phyloP scores from a whole-genome alignment of 2,329 filamentous ascomycete genomes.

The Fonsecaea multimorphosa region DNA sequence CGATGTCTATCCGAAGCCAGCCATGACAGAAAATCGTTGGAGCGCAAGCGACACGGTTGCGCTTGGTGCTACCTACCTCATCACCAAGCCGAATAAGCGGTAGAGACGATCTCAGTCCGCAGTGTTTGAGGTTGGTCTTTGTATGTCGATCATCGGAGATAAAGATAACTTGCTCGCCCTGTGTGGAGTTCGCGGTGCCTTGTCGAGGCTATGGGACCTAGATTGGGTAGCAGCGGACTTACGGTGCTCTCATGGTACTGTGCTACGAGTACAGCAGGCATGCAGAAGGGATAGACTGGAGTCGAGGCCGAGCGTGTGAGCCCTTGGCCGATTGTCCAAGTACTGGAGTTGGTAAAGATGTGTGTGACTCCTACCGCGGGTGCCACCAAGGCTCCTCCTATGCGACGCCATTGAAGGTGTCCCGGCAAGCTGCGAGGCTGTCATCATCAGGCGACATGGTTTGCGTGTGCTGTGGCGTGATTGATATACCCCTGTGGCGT shows the following conservation, averaged over 20 bases:
- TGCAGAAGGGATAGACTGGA: not conserved
- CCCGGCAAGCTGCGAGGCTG: not conserved
- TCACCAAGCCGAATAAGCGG: not conserved
- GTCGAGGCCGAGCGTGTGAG: not conserved
- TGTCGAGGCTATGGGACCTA: not conserved
- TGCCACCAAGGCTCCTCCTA: not conserved
- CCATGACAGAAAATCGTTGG: not conserved
- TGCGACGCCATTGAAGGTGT: not conserved
- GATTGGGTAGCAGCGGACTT: no score
- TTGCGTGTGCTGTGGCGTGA: constrained; percentile 2
- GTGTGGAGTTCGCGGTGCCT: not conserved
- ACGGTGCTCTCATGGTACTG: not conserved
- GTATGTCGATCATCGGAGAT: not conserved
- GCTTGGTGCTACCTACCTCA: not conserved
- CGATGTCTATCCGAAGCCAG: not conserved
- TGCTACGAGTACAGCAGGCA: no score
- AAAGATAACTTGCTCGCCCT: not conserved
- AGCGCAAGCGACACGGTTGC: not conserved
- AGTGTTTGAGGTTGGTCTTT: not conserved
- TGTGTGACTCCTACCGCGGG: no score
- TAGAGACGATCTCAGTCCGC: not conserved
- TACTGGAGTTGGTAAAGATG: not conserved
- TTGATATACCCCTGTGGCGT: not conserved
- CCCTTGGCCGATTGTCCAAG: not conserved
- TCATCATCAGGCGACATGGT: not conserved